These are phyloP conservation scores for Tetrastigma voinierianum DNA, from an alignment of 164 flowering plant species.

Conservation along the genomic window DNA sequence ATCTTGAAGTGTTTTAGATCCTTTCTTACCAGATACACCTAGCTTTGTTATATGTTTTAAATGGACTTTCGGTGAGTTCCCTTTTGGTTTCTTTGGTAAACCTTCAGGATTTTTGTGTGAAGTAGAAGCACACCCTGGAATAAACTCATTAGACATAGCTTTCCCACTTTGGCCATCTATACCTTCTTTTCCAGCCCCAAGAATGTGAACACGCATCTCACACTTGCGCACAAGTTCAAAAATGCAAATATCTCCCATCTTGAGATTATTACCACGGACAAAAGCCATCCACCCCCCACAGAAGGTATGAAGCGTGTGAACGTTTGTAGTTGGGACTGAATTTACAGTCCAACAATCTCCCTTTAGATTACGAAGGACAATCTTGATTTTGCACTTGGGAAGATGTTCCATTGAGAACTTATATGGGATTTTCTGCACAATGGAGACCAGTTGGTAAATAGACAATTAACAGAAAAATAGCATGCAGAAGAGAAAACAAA, in stretches of 20 bases:
- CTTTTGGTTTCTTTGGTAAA: constrained; percentile 21
- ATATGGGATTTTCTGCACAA: constrained; percentile 51
- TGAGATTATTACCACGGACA: constrained; percentile 52
- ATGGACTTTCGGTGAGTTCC: constrained; percentile 11
- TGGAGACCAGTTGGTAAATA: not conserved
- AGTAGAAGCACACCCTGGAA: constrained; percentile 2
- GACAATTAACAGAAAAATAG: not conserved
- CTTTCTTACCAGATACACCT: constrained; percentile 12
- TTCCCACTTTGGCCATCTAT: constrained; percentile 14
- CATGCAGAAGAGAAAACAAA: not conserved
- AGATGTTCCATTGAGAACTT: constrained; percentile 51
- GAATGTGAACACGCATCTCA: constrained; percentile 51
- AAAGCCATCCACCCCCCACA: constrained; percentile 71
- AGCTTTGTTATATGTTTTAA: constrained; percentile 15
- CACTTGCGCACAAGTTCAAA: constrained; percentile 56
- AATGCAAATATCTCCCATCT: constrained; percentile 52
- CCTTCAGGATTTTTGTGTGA: constrained; percentile 6
- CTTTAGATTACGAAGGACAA: constrained; percentile 41
- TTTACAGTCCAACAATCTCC: constrained; percentile 59
- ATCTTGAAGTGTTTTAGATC: constrained; percentile 12
- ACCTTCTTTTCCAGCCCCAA: constrained; percentile 34
- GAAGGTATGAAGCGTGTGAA: constrained; percentile 46
- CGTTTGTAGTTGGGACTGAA: constrained; percentile 46
- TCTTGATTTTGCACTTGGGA: constrained; percentile 41
- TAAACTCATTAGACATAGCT: not conserved